phyloP scores from a whole-genome alignment of 495 filamentous ascomycete genomes.

The Xylaria sp. region DNA sequence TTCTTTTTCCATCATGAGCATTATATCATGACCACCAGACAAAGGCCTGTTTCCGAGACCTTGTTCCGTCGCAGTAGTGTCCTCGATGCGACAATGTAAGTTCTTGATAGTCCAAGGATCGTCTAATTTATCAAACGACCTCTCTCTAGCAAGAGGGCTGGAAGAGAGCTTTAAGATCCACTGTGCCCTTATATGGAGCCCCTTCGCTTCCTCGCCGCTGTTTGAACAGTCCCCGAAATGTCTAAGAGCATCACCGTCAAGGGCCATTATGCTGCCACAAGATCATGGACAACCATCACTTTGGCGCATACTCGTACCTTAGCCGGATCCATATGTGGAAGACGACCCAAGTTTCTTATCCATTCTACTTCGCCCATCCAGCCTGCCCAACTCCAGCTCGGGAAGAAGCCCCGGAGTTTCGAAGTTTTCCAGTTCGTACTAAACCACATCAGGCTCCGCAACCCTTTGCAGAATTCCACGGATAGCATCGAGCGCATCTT shows the following conservation, averaged over 20 bases:
- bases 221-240: neutral
- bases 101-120: neutral
- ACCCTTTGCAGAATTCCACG: neutral
- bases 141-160: neutral
- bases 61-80: neutral
- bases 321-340: neutral
- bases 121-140: neutral
- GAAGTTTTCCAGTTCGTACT: neutral
- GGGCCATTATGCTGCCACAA: neutral
- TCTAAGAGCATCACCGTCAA: neutral
- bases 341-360: neutral
- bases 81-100: neutral
- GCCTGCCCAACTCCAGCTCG: neutral
- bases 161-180: neutral
- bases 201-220: neutral
- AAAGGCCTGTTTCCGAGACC: neutral
- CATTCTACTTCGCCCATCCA: neutral
- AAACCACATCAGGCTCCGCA: neutral
- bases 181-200: neutral
- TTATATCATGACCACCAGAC: neutral
- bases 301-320: neutral
- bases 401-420: neutral
- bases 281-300: neutral
- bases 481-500: neutral
- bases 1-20: neutral